phyloP scores from a whole-genome alignment of 495 filamentous ascomycete genomes.

The Cercophora samala region DNA sequence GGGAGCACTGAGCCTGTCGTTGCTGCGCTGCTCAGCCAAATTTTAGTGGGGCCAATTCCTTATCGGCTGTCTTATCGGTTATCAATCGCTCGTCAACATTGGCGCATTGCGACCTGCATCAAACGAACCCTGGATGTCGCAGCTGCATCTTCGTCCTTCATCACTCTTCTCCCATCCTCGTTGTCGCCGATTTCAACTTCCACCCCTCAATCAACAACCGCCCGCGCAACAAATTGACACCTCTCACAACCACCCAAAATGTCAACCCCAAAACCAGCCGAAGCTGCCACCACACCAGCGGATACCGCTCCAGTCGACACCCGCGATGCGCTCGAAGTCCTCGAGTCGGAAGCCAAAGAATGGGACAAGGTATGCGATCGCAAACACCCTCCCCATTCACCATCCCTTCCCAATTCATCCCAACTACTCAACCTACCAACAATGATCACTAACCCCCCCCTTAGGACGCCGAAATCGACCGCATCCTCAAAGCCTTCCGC shows the following conservation, averaged over 20 bases:
- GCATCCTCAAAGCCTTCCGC: conserved; percentile 85
- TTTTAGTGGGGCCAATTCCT: conserved; percentile 28
- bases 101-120: conserved; percentile 1
- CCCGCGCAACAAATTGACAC: background rate
- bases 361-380: conserved; percentile 64
- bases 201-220: background rate
- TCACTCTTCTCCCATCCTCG: background rate
- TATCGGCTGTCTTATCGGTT: conserved; percentile 23
- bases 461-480: conserved; percentile 93
- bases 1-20: background rate
- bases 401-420: background rate
- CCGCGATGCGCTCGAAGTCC: conserved; percentile 70
- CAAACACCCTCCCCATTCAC: background rate
- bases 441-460: background rate
- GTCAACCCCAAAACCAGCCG: conserved; percentile 1
- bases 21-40: conserved; percentile 8
- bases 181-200: background rate
- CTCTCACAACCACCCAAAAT: background rate
- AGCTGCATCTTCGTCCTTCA: background rate
- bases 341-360: conserved; percentile 85
- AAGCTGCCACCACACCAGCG: conserved; percentile 24
- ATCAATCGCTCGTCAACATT: conserved; percentile 16
- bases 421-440: background rate
- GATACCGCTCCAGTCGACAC: conserved; percentile 32
- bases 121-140: background rate